Evolutionary conservation across 2,329 filamentous ascomycete genomes (phyloP).

Genomic region (Penicillium expansum): DNA sequence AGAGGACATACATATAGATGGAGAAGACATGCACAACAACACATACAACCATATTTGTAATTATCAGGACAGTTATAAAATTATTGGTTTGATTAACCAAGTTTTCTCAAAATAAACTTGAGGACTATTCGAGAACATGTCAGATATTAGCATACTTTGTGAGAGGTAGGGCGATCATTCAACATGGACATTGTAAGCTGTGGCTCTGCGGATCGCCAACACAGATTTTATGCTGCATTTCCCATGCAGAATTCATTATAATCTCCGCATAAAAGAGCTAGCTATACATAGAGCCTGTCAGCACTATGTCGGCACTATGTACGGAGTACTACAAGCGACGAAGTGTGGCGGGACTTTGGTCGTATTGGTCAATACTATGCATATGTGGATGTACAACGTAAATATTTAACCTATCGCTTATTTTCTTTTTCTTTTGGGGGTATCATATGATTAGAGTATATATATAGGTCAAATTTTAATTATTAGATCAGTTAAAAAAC

Average conservation of each 20-base stretch:
- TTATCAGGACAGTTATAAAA: neutral
- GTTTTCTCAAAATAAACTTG: neutral
- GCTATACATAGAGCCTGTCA: neutral
- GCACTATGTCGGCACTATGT: too few relatives aligned
- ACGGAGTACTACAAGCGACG: neutral
- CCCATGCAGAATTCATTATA: neutral
- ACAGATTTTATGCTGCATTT: neutral
- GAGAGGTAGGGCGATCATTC: neutral
- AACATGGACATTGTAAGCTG: neutral
- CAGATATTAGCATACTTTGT: neutral
- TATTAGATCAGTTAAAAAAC: too few relatives aligned
- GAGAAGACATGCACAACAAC: neutral
- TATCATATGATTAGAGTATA: too few relatives aligned
- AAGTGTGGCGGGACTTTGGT: too few relatives aligned
- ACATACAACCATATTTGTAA: neutral
- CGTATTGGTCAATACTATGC: too few relatives aligned
- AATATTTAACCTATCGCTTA: too few relatives aligned
- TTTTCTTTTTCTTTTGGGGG: too few relatives aligned
- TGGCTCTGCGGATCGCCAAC: neutral
- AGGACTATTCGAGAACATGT: neutral
- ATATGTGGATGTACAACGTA: too few relatives aligned
- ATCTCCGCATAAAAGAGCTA: neutral
- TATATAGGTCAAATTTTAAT: too few relatives aligned
- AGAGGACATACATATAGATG: neutral
- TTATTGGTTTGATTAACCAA: neutral